phyloP scores from a whole-genome alignment of 805 yeast species.

The Blastobotrys mokoenaii region DNA sequence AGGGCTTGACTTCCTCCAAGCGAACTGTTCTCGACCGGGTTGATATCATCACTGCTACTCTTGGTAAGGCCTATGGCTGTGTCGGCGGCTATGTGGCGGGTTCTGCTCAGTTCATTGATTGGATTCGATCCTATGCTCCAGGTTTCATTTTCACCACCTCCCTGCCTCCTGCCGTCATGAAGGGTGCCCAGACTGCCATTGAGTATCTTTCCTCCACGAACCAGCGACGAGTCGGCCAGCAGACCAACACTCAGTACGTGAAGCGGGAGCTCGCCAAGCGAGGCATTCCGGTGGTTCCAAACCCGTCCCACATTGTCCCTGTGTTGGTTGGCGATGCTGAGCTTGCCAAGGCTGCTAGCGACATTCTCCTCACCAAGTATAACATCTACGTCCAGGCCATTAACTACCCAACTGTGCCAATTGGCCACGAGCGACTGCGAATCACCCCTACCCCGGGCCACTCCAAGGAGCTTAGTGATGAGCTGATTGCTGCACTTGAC shows the following conservation, averaged over 20 bases:
- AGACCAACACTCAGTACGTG: slow-evolving; percentile 75
- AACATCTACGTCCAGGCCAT: slow-evolving; percentile 95
- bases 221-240: slow-evolving; percentile 75
- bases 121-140: slow-evolving; percentile 94
- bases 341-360: slow-evolving; percentile 86
- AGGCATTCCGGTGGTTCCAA: slow-evolving; percentile 94
- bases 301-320: slow-evolving; percentile 96
- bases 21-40: slow-evolving; percentile 76
- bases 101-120: slow-evolving; percentile 71
- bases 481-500: slow-evolving; percentile 70
- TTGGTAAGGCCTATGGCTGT: slow-evolving; percentile 94
- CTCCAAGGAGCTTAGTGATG: slow-evolving; percentile 62
- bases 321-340: slow-evolving; percentile 90
- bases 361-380: slow-evolving; percentile 73
- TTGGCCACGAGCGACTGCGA: slow-evolving; percentile 92
- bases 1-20: slow-evolving; percentile 47
- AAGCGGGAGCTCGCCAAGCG: slow-evolving; percentile 57
- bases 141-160: slow-evolving; percentile 97
- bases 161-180: slow-evolving; percentile 96
- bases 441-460: slow-evolving; percentile 99
- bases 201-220: slow-evolving; percentile 73
- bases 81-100: slow-evolving; percentile 99
- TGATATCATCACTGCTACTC: slow-evolving; percentile 94
- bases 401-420: slow-evolving; percentile 95
- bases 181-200: slow-evolving; percentile 85